Base-by-base conservation (phyloP, 2,329 filamentous ascomycete genomes). In the Anisogramma anomala region DNA sequence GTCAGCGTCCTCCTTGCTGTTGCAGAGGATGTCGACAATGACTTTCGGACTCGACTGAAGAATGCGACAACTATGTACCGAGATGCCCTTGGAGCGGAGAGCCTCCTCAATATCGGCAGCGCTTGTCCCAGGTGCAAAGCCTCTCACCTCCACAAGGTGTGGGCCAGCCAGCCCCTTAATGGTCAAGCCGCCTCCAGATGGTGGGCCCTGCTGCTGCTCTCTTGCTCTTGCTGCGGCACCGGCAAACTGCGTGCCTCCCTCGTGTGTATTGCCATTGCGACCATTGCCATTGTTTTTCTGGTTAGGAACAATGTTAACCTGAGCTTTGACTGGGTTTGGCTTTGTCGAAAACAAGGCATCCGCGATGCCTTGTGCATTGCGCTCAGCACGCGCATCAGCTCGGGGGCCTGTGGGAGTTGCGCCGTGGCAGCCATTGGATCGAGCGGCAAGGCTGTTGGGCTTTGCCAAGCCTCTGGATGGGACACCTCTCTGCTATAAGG, bases 51-150 rank as follows among this genome's bases (percentile, higher is more conserved):
- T 64, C 3, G 77, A 69, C 55, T 80, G 77, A 42, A 86, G 61
- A 28, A 91, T 63, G 26, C 68, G 72, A 62, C 84, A 89, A 53
- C 72, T 75, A 18, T 72, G 55, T 53, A 86, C 71, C 46, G 79
- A 68, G 22, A 81, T 82, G 28, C 81, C 82, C n/a, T 84, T 65
- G 0, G 77, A 77, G n/a, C 71, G 73, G 76, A 91, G 79, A 42
- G 84, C 84, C 52, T 79, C 83, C 65, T 87, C 82, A 45, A 91
- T 85, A 54, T 91, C 84, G 22, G 81, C 82, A 2, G 80, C 81
- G 6, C 84, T 87, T 1, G 84, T 91, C 27, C 84, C 84, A 2
- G 76, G 76, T 10, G 84, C 84, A 56, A 91, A 86, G 65, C 91
- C 91, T 59, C 84, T 80, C 3, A 81, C 83, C 56, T 85, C 72